These are phyloP conservation scores for Moricandia moricandioides DNA, from an alignment of 345 rosid genomes.

Conservation along the genomic window DNA sequence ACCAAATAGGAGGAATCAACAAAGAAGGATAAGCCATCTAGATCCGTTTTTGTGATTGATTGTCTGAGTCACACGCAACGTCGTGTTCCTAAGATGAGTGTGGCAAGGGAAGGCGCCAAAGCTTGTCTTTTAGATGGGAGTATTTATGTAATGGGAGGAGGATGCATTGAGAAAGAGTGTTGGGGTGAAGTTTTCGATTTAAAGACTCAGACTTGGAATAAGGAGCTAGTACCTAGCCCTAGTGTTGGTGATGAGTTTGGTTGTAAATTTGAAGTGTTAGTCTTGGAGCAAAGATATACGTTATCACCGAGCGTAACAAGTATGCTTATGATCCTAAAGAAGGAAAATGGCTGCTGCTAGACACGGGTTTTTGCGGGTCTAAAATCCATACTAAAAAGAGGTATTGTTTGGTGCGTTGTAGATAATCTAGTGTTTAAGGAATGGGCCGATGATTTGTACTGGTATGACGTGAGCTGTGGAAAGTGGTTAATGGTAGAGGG, in stretches of 20 bases:
- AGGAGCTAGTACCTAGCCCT: neutral
- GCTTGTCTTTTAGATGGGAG: slow-evolving; percentile 45
- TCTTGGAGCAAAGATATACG: neutral
- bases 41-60: neutral
- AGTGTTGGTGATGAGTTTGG: neutral
- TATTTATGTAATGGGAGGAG: slow-evolving; percentile 46
- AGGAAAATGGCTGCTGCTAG: neutral
- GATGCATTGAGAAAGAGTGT: neutral
- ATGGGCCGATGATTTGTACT: neutral
- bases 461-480: neutral
- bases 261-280: neutral
- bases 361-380: neutral
- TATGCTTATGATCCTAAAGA: neutral
- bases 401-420: neutral
- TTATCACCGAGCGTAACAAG: neutral
- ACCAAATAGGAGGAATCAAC: slow-evolving; percentile 50
- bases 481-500: neutral
- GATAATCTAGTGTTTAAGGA: neutral
- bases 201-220: slow-evolving; percentile 15
- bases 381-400: neutral
- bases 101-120: slow-evolving; percentile 55
- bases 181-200: slow-evolving; percentile 15
- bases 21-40: neutral
- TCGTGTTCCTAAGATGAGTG: slow-evolving; percentile 33
- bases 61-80: neutral